Percentiles rank a stretch among this genome's conserved stretches.
phyloP scores from a whole-genome alignment of 305 asterid species.

The Euphrasia arctica region DNA sequence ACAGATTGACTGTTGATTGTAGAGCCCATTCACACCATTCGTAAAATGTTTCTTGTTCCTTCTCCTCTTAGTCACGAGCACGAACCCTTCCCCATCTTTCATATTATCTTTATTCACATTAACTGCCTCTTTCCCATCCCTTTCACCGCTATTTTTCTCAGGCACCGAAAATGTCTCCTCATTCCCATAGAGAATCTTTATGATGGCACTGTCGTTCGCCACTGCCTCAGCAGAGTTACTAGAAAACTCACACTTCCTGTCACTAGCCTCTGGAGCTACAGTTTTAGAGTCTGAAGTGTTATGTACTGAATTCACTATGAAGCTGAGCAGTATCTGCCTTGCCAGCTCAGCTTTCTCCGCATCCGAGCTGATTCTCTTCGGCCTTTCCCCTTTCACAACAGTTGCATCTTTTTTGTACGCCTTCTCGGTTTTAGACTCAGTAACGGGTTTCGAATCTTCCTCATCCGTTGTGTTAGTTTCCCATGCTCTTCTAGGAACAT shows the following conservation, averaged over 20 bases:
- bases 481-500: conserved; percentile 77
- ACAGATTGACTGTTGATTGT: conserved; percentile 78
- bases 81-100: conserved; percentile 89
- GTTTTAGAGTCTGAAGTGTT: conserved; percentile 52
- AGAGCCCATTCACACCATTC: conserved; percentile 58
- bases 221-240: conserved; percentile 70
- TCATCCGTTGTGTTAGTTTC: conserved; percentile 34
- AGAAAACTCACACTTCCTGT: conserved; percentile 50
- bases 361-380: conserved; percentile 51
- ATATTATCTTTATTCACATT: conserved; percentile 41
- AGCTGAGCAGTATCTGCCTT: conserved; percentile 90
- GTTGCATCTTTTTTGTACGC: conserved; percentile 37
- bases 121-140: conserved; percentile 24
- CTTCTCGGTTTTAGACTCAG: conserved; percentile 49
- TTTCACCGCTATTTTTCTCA: conserved; percentile 26
- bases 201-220: conserved; percentile 77
- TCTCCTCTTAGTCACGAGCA: conserved; percentile 82
- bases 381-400: conserved; percentile 41
- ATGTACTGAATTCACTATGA: conserved; percentile 91
- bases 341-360: conserved; percentile 90
- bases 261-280: conserved; percentile 32
- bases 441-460: conserved; percentile 46
- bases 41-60: conserved; percentile 81
- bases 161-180: conserved; percentile 41
- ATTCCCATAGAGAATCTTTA: conserved; percentile 63